Conservation (phyloP, 768 basidiomycete species). For the Kwoniella bestiolae region DNA sequence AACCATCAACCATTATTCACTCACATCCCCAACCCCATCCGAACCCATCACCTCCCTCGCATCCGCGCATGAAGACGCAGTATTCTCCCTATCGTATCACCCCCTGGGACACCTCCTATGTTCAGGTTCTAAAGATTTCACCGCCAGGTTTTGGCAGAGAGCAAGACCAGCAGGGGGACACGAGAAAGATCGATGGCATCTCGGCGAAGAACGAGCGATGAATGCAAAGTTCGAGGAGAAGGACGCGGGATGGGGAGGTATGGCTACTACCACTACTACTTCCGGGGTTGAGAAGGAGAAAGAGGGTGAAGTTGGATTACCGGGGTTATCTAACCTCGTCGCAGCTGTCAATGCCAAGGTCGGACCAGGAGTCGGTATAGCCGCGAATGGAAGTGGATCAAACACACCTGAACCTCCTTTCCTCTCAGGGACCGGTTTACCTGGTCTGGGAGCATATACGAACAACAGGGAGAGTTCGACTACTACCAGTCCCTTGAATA, state of each 20-base stretch:
- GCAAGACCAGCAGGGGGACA: conserved; percentile 54
- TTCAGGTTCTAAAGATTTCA: conserved; percentile 95
- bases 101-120: conserved; percentile 94
- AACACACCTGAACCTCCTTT: background rate
- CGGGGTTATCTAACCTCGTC: conserved; percentile 25
- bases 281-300: background rate
- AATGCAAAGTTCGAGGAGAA: conserved; percentile 28
- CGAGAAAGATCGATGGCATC: conserved; percentile 54
- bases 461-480: background rate
- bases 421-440: conserved; percentile 36
- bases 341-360: conserved; percentile 26
- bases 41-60: conserved; percentile 80
- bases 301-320: conserved; percentile 14
- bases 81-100: conserved; percentile 94
- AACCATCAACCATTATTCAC: conserved; percentile 90
- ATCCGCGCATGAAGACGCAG: conserved; percentile 97
- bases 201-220: conserved; percentile 48
- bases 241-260: conserved; percentile 10
- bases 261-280: background rate
- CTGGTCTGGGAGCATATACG: conserved; percentile 41
- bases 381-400: too few relatives aligned
- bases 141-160: conserved; percentile 97
- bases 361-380: background rate
- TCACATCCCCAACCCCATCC: conserved; percentile 64
- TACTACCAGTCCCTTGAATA: background rate